phyloP scores from a whole-genome alignment of 768 basidiomycete genomes.

The Phylloporus scabripes region DNA sequence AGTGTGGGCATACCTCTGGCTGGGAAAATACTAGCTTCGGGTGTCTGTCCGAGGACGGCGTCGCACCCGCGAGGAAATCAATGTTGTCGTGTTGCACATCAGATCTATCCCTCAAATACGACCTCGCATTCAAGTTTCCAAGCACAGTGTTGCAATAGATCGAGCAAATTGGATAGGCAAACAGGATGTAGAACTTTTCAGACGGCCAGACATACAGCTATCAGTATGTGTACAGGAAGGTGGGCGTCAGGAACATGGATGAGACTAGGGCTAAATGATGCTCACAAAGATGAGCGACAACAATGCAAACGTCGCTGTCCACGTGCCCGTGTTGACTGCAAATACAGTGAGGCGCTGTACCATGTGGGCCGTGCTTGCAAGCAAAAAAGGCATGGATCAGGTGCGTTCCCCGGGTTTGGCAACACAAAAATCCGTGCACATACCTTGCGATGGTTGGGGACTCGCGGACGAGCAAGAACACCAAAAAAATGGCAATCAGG shows the following conservation, averaged over 20 bases:
- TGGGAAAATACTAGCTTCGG: not conserved
- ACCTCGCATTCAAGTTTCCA: conserved; percentile 5
- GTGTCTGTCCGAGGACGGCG: not conserved
- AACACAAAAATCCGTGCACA: no score
- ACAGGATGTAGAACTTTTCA: not conserved
- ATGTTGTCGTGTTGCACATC: not conserved
- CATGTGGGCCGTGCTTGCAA: not conserved
- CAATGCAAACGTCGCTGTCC: conserved; percentile 46
- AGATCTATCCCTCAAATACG: not conserved
- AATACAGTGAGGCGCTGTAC: conserved; percentile 1
- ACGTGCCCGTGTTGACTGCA: conserved; percentile 31
- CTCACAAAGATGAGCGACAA: conserved; percentile 9
- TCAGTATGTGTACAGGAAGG: not conserved
- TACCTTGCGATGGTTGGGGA: not conserved
- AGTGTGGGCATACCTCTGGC: not conserved
- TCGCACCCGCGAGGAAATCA: not conserved
- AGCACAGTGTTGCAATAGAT: conserved; percentile 6
- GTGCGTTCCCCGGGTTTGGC: not conserved
- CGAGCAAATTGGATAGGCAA: conserved; percentile 1
- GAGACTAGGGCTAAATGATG: not conserved
- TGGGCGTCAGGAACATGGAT: no score
- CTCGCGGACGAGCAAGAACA: not conserved
- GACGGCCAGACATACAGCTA: not conserved
- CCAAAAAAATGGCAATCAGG: not conserved
- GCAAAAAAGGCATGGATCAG: not conserved